Evolutionary conservation across 2,329 filamentous ascomycete genomes (phyloP), one percentile per base, ranked within the genome.

Genomic region (Ampelomyces quisqualis): DNA sequence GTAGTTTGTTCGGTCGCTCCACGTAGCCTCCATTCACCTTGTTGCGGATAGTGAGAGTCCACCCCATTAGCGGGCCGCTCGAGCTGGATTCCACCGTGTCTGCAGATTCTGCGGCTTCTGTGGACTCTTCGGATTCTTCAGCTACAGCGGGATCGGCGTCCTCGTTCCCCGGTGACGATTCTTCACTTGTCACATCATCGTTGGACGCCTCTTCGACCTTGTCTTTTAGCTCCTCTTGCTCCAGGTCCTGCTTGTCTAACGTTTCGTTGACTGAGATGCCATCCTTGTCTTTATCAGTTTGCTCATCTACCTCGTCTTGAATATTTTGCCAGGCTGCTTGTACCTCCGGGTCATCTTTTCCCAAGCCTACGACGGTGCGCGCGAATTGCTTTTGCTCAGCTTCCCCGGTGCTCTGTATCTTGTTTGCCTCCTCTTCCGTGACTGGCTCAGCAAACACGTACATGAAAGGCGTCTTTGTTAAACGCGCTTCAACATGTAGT

Each of bases 381-480:
- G 94, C 85, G 52, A 88, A 88, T 9, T 78, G 78, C 33, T 85
- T 81, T 15, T 90, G 77, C 22, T 80, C 78, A 13, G 74, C 79
- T 49, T 81, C 80, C 43, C 80, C 82, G 10, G 76, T 76, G 15
- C 75, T 78, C 64, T 97, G 91, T n/a, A 93, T 86, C 9, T 70
- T 67, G 13, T 85, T 73, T 48, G 94, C 88, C 38, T 88, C 77
- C 4, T 83, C 77, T 4, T 87, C 78, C 0, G 79, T 79, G 38
- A 97, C 83, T 3, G 93, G 90, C 65, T 95, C 86, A 10, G 85
- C 90, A 61, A 95, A 95, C 38, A 97, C 81, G 61, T 95, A 91
- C 80, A 95, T 90, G 56, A 85, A 82, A 0, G 85, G 79, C 6
- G 74, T 75, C 1, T 73, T 71, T 8, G 60, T 60, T 40, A 78